These are phyloP conservation scores for Aspergillus fumigatus DNA, from an alignment of 2,329 filamentous ascomycete genomes.

Conservation along the genomic window DNA sequence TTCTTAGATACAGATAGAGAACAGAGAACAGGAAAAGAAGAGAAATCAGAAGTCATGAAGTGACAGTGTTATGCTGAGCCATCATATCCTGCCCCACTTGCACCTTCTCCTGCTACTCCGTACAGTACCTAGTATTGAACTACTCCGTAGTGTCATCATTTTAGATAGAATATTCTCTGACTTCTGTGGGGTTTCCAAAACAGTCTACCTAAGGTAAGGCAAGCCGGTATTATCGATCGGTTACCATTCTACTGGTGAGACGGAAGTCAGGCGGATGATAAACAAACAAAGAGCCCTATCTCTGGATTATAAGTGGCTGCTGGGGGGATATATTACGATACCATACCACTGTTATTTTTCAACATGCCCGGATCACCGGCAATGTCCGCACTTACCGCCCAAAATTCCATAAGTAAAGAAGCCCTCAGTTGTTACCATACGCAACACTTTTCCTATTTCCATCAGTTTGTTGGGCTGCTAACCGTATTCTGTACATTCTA, in stretches of 20 bases:
- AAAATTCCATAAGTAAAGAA: neutral
- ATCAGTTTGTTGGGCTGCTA: too few relatives aligned
- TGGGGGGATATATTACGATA: neutral
- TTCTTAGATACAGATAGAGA: too few relatives aligned
- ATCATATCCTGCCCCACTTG: too few relatives aligned
- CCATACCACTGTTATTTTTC: neutral
- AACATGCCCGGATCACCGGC: neutral
- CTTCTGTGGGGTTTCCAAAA: neutral
- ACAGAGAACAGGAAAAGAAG: too few relatives aligned
- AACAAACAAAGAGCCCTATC: neutral
- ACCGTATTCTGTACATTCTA: too few relatives aligned
- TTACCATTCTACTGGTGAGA: neutral
- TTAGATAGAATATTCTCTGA: neutral
- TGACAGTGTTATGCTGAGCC: too few relatives aligned
- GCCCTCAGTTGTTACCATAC: neutral
- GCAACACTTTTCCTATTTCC: too few relatives aligned
- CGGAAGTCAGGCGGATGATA: neutral
- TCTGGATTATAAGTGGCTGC: neutral
- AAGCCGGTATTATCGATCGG: neutral
- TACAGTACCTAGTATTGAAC: too few relatives aligned
- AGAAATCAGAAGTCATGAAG: too few relatives aligned
- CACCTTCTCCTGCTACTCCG: too few relatives aligned
- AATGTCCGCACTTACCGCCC: neutral
- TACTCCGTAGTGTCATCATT: neutral
- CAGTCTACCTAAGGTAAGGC: neutral